A percentile compares a stretch with the other conserved stretches of the same genome.
Conservation (phyloP, 2,329 filamentous ascomycete genomes). For the Sporothrix globosa region DNA sequence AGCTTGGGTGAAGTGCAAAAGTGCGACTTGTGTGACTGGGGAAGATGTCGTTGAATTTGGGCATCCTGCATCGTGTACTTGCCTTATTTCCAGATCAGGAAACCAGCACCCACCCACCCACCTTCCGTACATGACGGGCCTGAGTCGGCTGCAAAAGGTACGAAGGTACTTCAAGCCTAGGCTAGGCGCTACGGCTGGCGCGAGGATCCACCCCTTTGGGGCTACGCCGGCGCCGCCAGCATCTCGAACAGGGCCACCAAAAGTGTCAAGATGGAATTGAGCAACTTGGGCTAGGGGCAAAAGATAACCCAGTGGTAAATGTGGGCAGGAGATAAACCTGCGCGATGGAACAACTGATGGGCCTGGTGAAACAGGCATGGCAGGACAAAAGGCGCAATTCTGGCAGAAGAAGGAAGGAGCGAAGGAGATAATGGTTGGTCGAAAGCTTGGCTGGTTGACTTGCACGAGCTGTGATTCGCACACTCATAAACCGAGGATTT, state of each 20-base stretch:
- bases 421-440: not conserved
- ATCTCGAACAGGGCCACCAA: slow-evolving; percentile 1
- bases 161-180: not conserved
- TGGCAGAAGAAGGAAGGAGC: slow-evolving; percentile 8
- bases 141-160: slow-evolving; percentile 12
- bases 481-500: not conserved
- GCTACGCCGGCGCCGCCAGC: not conserved
- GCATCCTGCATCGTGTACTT: slow-evolving; percentile 10
- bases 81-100: slow-evolving; percentile 25
- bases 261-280: not conserved
- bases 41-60: not conserved
- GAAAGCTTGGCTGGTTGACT: not conserved
- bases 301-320: slow-evolving; percentile 11
- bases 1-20: not conserved
- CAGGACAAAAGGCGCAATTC: not conserved
- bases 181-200: not conserved
- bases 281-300: slow-evolving; percentile 11
- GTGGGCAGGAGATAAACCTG: not conserved
- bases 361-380: not conserved
- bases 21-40: not conserved
- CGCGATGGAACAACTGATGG: not conserved
- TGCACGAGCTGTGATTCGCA: slow-evolving; percentile 8
- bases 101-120: not conserved
- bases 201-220: slow-evolving; percentile 15
- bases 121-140: slow-evolving; percentile 4